Evolutionary conservation across 2,329 filamentous ascomycete genomes (phyloP), one percentile per base, ranked within the genome.

Genomic region (Colletotrichum camelliae): DNA sequence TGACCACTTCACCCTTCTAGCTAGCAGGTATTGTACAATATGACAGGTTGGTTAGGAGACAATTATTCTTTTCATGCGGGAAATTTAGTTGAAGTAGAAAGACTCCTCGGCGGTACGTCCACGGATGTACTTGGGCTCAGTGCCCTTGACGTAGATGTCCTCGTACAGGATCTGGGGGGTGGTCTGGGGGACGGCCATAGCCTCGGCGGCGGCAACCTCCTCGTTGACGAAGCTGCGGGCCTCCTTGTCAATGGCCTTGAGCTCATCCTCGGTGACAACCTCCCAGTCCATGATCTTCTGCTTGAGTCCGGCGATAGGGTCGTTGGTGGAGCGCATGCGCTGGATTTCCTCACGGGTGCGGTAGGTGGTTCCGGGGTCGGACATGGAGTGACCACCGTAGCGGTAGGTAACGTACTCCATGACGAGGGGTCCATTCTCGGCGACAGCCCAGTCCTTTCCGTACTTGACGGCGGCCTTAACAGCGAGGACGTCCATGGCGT

Each of bases 311-410:
- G 96, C 96, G 84, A 99, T 99, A 80, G 97, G 96, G 89, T 99
- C 97, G 88, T 98, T 95, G 88, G 97, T 99, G 82, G 94, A 97
- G 83, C 97, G 95, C 97, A 99, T 99, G 87, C 96, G 96, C 91
- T 98, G 96, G 84, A 99, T 98, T 90, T 99, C 97, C 90, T 99
- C 97, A 88, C 97, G 96, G 81, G 96, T 98, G 87, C 96, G 94
- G 94, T 99, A 99, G 82, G 97, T 98, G 86, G 97, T 99, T 86
- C 97, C 97, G 76, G 97, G 97, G 87, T 99, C 97, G 84, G 96
- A 98, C 97, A 99, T 99, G 88, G 96, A 98, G 93, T 99, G 97
- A 81, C 97, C 97, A 85, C 97, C 97, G 87, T 99, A 99, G 83
- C 97, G 93, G 94, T 99, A 99, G 82, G 97, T 99, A 84, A 99